Base-by-base conservation (phyloP, 306 rosid species). In the Potentilla sterilis region DNA sequence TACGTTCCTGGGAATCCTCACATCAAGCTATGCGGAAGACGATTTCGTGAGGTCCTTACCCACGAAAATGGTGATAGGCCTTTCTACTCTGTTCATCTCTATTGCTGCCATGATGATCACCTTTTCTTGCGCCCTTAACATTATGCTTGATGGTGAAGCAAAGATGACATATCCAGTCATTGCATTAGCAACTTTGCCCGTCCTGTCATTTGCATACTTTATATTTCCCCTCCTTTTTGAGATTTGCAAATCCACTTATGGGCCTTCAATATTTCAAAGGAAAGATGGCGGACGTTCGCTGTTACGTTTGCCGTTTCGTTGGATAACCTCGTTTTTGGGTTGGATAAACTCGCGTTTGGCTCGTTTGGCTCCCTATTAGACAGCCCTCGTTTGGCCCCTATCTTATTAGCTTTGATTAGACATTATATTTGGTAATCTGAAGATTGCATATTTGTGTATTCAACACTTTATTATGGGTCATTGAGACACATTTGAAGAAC, bases 81-180 rank as follows among this genome's bases (percentile, higher is more conserved):
- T 87, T 9, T 15, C 64, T 1, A 35, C 86, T 3, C 64, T 87
- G 0, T 87, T 85, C 46, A 2, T 81, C 47, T 83, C 91, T n/a
- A 77, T 85, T 22, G 72, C 74, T 13, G 40, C 85, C 72, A 85
- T 85, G 91, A 76, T 83, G 82, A 49, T 81, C 0, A 76, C 82
- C 0, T 87, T 85, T 22, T 18, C 79, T 6, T 78, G 76, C 69
- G 76, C 88, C 62, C 57, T 84, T 18, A 77, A 65, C 64, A 67
- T 84, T 4, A 16, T 32, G 43, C 54, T n/a, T 78, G 46, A 21
- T 21, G 35, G 41, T 72, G 35, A 48, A 67, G 76, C 40, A 2
- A 65, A 71, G 84, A 75, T 83, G 43, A 82, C 79, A 1, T 4
- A 0, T 32, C 32, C 73, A 19, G 70, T 67, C 12, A 57, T 81